Base-by-base conservation (phyloP, 2,329 filamentous ascomycete genomes). In the Fusarium falciforme region DNA sequence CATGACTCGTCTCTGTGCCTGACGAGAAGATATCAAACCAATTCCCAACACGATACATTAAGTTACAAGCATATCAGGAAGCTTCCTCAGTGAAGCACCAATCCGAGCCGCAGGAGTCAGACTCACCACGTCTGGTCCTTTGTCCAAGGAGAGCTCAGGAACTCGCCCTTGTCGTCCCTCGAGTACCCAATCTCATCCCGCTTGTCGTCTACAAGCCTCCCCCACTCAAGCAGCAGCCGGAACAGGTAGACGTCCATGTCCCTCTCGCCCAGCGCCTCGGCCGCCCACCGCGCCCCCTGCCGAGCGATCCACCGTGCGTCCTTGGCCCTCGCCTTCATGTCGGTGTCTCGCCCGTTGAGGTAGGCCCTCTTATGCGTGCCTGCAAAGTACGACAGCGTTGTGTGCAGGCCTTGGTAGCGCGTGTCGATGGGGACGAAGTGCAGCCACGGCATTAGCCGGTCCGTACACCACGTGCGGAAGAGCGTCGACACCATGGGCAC, bases 211-310 rank as follows among this genome's bases (percentile, higher is more conserved):
- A 92, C 88, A 52, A 95, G 78, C 70, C 93, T 84, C 3, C 88
- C 93, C 92, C 93, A 96, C 84, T 96, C 94, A 22, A 96, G 82
- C 76, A 96, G 82, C 68, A 96, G 80, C 55, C 94, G 85, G 79
- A 95, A 96, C 77, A 96, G 86, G 78, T 96, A 96, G 11, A 94
- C 88, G 81, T 95, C 92, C 89, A 93, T 93, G 78, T 96, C 94
- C 80, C 92, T 92, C 76, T 89, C 89, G 68, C 92, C 85, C 20
- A 95, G 76, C 14, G 89, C 92, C 79, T 86, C 85, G 8, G 84
- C 83, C 3, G 90, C 90, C 93, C 93, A 94, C 67, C 87, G 86
- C 61, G 87, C 85, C 1, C 93, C 93, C 71, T 91, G 84, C 65
- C 90, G 86, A 5, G 92, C 90, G 76, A 95, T 94, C 86, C 88